A percentile compares a stretch with the other conserved stretches of the same genome.
Conservation (phyloP, 768 basidiomycete genomes). For the Dendrothele bispora region DNA sequence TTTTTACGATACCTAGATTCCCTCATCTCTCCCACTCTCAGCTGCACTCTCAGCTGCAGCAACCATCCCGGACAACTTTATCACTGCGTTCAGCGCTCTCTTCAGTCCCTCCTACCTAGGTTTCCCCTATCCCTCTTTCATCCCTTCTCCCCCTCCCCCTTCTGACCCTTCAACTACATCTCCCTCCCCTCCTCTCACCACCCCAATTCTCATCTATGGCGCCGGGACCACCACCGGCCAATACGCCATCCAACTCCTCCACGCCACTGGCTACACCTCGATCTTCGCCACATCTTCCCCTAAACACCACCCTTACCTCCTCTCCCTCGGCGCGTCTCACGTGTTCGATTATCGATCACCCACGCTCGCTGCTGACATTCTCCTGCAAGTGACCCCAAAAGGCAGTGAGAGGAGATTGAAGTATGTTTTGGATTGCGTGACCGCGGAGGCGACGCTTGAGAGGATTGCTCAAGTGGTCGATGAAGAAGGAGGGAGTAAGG, state of each 20-base stretch:
- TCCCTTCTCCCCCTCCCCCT: slow-evolving; percentile 28
- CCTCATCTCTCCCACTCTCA: slow-evolving; percentile 42
- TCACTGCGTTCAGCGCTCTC: slow-evolving; percentile 39
- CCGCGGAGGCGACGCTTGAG: slow-evolving; percentile 33
- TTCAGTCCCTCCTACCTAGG: slow-evolving; percentile 32
- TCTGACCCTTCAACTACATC: no score
- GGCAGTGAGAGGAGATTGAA: slow-evolving; percentile 29
- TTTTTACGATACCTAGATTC: no score
- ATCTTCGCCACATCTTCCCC: slow-evolving; percentile 43
- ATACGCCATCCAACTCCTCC: slow-evolving; percentile 37
- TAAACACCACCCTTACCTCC: slow-evolving; percentile 36
- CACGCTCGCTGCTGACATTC: slow-evolving; percentile 34
- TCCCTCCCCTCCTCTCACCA: slow-evolving; percentile 25
- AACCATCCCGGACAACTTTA: slow-evolving; percentile 41
- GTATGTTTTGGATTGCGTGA: slow-evolving; percentile 37
- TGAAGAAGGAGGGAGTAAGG: slow-evolving; percentile 31
- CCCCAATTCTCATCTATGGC: slow-evolving; percentile 45
- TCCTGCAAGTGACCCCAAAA: no score
- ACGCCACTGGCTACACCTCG: slow-evolving; percentile 39
- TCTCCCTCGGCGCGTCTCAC: slow-evolving; percentile 37
- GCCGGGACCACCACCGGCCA: slow-evolving; percentile 40
- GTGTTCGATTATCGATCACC: slow-evolving; percentile 40
- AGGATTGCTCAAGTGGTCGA: slow-evolving; percentile 36
- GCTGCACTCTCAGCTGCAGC: slow-evolving; percentile 35
- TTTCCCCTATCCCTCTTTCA: slow-evolving; percentile 31